Conservation (phyloP, 306 rosid species). For the Rosa chinensis region DNA sequence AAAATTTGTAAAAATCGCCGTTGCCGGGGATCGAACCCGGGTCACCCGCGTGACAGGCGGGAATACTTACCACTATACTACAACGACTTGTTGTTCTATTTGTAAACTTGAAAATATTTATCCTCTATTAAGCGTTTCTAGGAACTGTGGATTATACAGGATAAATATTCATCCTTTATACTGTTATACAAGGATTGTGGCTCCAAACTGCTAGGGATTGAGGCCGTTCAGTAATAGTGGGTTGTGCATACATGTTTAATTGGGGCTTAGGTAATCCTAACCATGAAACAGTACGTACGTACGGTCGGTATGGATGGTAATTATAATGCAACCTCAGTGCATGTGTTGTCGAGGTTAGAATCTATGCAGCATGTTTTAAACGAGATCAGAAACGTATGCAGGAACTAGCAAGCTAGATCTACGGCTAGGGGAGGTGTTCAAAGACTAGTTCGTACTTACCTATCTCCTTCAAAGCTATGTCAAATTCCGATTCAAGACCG, state of each 20-base stretch:
- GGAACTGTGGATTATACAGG: too few species aligned
- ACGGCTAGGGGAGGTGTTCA: background rate
- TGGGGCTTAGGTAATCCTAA: background rate
- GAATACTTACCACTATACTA: constrained; percentile 9
- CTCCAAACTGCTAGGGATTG: too few species aligned
- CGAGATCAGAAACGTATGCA: background rate
- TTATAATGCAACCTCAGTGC: background rate
- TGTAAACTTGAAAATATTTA: background rate
- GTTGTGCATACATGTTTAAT: background rate
- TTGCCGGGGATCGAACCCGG: constrained; percentile 7
- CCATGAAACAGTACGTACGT: background rate
- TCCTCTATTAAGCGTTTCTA: too few species aligned
- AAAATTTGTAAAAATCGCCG: background rate
- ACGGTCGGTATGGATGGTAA: background rate
- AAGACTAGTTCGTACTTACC: background rate
- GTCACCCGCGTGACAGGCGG: background rate
- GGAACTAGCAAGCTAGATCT: background rate
- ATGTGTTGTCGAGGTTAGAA: background rate
- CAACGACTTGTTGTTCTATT: background rate
- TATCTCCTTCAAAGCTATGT: background rate
- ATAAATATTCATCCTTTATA: too few species aligned
- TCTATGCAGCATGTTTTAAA: background rate
- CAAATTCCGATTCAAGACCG: background rate
- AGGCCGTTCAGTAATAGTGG: too few species aligned
- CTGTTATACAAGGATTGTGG: too few species aligned